Evolutionary conservation across 345 rosid genomes (phyloP), one percentile per base, ranked within the genome.

Genomic region (Lumnitzera racemosa): DNA sequence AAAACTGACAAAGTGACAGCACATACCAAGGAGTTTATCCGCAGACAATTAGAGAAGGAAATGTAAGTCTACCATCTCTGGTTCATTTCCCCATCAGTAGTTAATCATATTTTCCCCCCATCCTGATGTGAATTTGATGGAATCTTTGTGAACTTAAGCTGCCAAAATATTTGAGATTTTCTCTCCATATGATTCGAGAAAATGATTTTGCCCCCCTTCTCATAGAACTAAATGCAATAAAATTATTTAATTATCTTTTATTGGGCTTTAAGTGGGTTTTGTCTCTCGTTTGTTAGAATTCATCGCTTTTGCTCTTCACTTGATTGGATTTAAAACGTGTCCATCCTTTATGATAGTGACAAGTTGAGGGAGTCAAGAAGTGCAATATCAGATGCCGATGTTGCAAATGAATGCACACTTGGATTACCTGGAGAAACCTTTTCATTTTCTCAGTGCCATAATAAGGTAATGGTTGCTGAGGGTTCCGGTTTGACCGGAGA

Each of bases 1-100:
- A 92, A 92, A 76, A 76, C 87, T 0, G 98, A 92, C 74, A 89
- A 92, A 83, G 84, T 92, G 74, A 89, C 97, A 12, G 96, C 98
- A 43, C 96, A 92, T 67, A 83, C 88, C 57, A 85, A 85, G 78
- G 98, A 89, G 54, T 92, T 89, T 70, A 83, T 92, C 74, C 79
- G 86, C 46, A 92, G 87, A 70, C 98, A 92, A 67, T 17, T 92
- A 62, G 96, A 89, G 80, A 92, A 89, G 83, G 98, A 92, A 81
- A 84, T 92, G 98, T 92, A 81, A 63, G 80, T 46, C 10, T 49
- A 1, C 53, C 15, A 24, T 4, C 41, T 41, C 43, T 43, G 29
- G 58, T 25, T 36, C 7, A 36, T 36, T 36, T 5, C 43, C 7
- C 11, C 5, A 9, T 36, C 31, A 9, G 43, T 36, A 1, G 43